Evolutionary conservation across 2,329 filamentous ascomycete species (phyloP).

Genomic region (Penicillium olsonii): DNA sequence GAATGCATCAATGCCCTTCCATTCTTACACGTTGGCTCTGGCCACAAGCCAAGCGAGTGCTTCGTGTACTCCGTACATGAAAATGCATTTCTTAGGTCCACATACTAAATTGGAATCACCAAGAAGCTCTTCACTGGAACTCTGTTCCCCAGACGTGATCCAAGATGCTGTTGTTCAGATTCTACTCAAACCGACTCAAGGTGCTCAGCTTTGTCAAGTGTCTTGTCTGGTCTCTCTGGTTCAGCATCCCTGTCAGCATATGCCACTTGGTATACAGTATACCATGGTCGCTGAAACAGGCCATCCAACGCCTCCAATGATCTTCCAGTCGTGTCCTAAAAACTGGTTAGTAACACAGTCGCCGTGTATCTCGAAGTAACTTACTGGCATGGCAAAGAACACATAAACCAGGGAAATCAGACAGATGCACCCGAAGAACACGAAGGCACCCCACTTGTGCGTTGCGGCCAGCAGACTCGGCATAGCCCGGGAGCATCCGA

Average conservation of each 20-base stretch:
- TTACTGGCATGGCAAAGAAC: conserved; percentile 22
- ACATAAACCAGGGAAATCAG: conserved; percentile 22
- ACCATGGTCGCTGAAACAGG: conserved; percentile 24
- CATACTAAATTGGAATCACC: no score
- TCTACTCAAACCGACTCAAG: background rate
- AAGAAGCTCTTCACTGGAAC: no score
- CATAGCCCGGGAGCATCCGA: conserved; percentile 29
- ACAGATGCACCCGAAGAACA: conserved; percentile 23
- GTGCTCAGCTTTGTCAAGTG: background rate
- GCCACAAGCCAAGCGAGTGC: no score
- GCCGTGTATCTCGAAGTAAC: background rate
- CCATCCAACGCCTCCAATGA: conserved; percentile 21
- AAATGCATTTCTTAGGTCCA: no score
- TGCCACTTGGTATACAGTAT: conserved; percentile 19
- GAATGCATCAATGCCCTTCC: no score
- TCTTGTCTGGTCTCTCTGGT: background rate
- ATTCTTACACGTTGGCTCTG: no score
- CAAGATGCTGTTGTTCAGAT: no score
- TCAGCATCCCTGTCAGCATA: conserved; percentile 8
- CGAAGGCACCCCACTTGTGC: conserved; percentile 25
- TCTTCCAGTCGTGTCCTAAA: conserved; percentile 21
- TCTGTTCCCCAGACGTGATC: no score
- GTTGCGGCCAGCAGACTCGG: conserved; percentile 24
- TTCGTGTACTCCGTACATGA: no score
- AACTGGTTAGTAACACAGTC: background rate